These are phyloP conservation scores for Dendrobium nobile DNA, from an alignment of 106 monocot genomes.

Conservation along the genomic window DNA sequence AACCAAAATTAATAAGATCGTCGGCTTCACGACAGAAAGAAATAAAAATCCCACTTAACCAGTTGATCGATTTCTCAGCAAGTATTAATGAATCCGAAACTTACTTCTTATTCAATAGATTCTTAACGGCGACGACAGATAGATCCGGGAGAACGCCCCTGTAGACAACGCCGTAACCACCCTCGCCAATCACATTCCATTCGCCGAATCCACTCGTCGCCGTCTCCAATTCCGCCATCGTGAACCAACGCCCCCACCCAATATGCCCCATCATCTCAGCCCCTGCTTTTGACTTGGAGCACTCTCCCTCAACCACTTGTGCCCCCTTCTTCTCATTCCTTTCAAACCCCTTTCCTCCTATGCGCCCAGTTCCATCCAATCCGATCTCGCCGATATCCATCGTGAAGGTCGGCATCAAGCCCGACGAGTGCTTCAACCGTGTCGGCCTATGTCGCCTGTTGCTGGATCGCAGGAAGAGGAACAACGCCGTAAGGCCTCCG, in stretches of 20 bases:
- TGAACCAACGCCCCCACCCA: slow-evolving; percentile 79
- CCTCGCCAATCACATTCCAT: slow-evolving; percentile 77
- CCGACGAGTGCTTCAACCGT: slow-evolving; percentile 15
- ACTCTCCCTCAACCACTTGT: slow-evolving; percentile 1
- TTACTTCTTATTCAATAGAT: slow-evolving; percentile 81
- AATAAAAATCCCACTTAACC: background rate
- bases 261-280: slow-evolving; percentile 36
- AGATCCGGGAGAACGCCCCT: slow-evolving; percentile 55
- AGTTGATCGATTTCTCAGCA: background rate
- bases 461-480: slow-evolving; percentile 12
- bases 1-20: background rate
- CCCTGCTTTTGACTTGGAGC: background rate
- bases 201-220: slow-evolving; percentile 50
- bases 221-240: slow-evolving; percentile 50
- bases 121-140: slow-evolving; percentile 73
- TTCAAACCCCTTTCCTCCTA: background rate
- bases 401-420: background rate
- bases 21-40: background rate
- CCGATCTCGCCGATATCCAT: slow-evolving; percentile 1
- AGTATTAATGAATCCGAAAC: slow-evolving; percentile 15
- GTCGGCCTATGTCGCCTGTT: background rate
- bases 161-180: slow-evolving; percentile 85
- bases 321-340: slow-evolving; percentile 2
- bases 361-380: background rate
- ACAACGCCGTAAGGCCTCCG: background rate